These are phyloP conservation scores for Peniophora sp. DNA, from an alignment of 1,284 basidiomycete genomes.

Conservation along the genomic window DNA sequence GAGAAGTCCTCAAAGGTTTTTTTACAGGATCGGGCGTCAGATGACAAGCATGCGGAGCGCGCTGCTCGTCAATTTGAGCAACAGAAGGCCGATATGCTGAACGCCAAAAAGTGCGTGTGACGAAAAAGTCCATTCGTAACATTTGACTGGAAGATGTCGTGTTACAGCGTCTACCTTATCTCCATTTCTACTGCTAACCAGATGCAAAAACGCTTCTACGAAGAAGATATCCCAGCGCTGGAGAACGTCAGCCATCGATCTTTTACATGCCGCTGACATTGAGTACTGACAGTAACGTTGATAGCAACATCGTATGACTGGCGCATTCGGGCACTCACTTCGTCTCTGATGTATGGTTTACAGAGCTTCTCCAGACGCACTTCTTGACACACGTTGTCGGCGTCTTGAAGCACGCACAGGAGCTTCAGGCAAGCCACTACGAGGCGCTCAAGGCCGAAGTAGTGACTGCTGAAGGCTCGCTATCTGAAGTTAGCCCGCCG, in stretches of 20 bases:
- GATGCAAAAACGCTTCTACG: slow-evolving; percentile 62
- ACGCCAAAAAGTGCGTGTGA: slow-evolving; percentile 64
- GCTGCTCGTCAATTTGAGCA: slow-evolving; percentile 66
- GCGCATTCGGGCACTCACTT: not conserved
- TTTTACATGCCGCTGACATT: slow-evolving; percentile 6
- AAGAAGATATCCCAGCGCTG: slow-evolving; percentile 54
- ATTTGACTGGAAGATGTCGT: not conserved
- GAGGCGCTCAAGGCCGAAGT: slow-evolving; percentile 46
- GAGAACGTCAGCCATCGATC: slow-evolving; percentile 53
- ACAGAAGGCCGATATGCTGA: slow-evolving; percentile 68
- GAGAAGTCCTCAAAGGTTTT: too few species aligned
- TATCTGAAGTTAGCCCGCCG: slow-evolving; percentile 42
- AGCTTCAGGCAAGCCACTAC: slow-evolving; percentile 49
- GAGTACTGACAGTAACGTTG: slow-evolving; percentile 7
- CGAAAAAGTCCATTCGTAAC: not conserved
- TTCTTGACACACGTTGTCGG: slow-evolving; percentile 46
- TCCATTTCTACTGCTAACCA: slow-evolving; percentile 61
- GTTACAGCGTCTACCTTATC: slow-evolving; percentile 68
- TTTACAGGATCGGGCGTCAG: slow-evolving; percentile 51
- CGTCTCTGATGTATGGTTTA: not conserved
- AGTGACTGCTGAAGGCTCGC: slow-evolving; percentile 32
- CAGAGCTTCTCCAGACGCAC: slow-evolving; percentile 60
- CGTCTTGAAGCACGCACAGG: slow-evolving; percentile 50
- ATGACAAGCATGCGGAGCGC: slow-evolving; percentile 71
- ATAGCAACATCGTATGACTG: slow-evolving; percentile 58